Evolutionary conservation across 2,329 filamentous ascomycete species (phyloP), one percentile per base, ranked within the genome.

Genomic region (Penicillium sp.): DNA sequence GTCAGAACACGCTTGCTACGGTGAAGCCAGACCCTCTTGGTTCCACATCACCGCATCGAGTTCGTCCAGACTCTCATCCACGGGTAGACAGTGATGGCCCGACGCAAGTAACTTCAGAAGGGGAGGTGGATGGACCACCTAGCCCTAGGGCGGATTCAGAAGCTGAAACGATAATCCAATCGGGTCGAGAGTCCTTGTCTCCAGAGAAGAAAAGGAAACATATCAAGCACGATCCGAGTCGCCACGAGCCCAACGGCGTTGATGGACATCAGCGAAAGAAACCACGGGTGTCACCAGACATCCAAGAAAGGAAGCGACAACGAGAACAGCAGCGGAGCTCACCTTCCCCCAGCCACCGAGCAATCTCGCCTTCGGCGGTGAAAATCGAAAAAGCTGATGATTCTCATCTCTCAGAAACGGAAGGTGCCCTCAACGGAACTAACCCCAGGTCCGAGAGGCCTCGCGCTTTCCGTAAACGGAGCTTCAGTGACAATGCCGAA

Each of bases 91-190:
- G 52, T 33, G 36, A 60, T 58, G 60, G 48, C 39, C 55, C 58
- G 50, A 52, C 56, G 43, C 60, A 60, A 51, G 53, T 58, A 52
- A 58, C 63, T 46, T 47, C 50, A 44, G 60, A 62, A 41, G 60
- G 53, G 41, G 64, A 69, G 37, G 64, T 57, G 40, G 66, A 74
- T 47, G 70, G 64, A 25, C 63, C 63, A 19, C 61, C 61, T 46
- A 69, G 70, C 50, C 69, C 68, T 50, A 71, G 63, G 62, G 71
- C 71, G 41, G 74, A 76, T 59, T 76, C 73, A 37, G 74, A 76
- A 63, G 74, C 74, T 46, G 74, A 76, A 61, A 76, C 74, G 16
- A 72, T 75, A 50, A 76, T 76, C 48, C 72, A 76, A 57, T 76
- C 71, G 11, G 71, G 71, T 45, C 69, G 71, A 34, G 71, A 74